phyloP scores from a whole-genome alignment of 345 rosid species.

The Psidium guajava region DNA sequence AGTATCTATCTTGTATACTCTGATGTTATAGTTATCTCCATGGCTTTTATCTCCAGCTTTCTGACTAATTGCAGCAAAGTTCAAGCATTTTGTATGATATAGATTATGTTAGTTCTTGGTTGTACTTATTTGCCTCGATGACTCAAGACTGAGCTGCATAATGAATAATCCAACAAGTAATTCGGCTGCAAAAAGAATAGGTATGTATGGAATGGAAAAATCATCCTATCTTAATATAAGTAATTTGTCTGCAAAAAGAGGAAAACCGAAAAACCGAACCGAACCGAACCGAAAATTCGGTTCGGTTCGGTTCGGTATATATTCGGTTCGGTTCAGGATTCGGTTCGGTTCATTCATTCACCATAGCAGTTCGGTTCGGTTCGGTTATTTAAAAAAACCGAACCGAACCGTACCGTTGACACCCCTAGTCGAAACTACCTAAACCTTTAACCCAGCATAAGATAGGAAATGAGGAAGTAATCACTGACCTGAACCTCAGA shows the following conservation, averaged over 20 bases:
- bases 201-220: background rate
- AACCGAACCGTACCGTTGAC: no score
- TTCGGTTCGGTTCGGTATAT: no score
- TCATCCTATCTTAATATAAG: background rate
- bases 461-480: background rate
- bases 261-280: no score
- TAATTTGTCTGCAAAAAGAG: no score
- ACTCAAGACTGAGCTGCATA: background rate
- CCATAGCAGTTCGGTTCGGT: no score
- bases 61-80: background rate
- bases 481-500: slow-evolving; percentile 46
- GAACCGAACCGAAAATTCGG: no score
- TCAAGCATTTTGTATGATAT: background rate
- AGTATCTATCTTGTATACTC: background rate
- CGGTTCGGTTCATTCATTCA: no score
- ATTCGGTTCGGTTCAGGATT: no score
- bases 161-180: background rate
- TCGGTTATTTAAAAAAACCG: no score
- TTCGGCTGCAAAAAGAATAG: no score
- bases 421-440: no score
- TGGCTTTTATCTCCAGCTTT: background rate
- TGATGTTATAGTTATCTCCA: background rate
- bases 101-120: background rate
- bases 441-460: background rate
- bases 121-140: background rate